Percentiles rank a stretch among this genome's conserved stretches.
These are phyloP conservation scores for Astrephomene gubernaculifera DNA, from an alignment of 139 green algal genomes.

Conservation along the genomic window DNA sequence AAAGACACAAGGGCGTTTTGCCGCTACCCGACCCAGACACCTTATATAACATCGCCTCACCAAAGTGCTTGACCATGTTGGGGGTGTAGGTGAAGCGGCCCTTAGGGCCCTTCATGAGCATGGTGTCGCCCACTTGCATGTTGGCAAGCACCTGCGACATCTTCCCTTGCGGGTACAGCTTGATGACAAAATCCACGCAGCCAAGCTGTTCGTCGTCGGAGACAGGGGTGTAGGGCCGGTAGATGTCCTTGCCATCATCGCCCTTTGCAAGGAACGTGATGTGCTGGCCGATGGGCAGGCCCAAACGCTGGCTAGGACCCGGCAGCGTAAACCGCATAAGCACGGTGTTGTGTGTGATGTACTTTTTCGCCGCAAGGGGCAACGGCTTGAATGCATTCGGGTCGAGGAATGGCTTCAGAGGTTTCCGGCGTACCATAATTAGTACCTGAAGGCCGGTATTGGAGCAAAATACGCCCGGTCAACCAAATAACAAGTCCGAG, in stretches of 20 bases:
- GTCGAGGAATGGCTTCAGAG: constrained; percentile 65
- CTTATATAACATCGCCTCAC: no score
- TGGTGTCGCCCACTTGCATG: constrained; percentile 79
- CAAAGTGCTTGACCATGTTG: constrained; percentile 80
- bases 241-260: constrained; percentile 71
- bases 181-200: constrained; percentile 90
- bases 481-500: not conserved
- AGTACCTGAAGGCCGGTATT: not conserved
- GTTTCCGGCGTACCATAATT: not conserved
- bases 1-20: no score
- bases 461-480: not conserved
- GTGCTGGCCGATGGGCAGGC: constrained; percentile 88
- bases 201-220: constrained; percentile 71
- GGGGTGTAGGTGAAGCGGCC: constrained; percentile 80
- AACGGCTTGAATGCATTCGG: constrained; percentile 62
- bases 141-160: constrained; percentile 90
- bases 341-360: constrained; percentile 78
- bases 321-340: constrained; percentile 79
- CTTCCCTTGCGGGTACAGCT: constrained; percentile 87
- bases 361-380: constrained; percentile 53
- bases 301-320: constrained; percentile 71
- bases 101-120: constrained; percentile 93
- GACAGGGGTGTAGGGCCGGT: constrained; percentile 85
- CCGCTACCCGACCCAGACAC: no score
- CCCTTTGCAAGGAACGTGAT: constrained; percentile 77